phyloP scores from a whole-genome alignment of 2,329 filamentous ascomycete species.

The Phyllosticta ampelicida region DNA sequence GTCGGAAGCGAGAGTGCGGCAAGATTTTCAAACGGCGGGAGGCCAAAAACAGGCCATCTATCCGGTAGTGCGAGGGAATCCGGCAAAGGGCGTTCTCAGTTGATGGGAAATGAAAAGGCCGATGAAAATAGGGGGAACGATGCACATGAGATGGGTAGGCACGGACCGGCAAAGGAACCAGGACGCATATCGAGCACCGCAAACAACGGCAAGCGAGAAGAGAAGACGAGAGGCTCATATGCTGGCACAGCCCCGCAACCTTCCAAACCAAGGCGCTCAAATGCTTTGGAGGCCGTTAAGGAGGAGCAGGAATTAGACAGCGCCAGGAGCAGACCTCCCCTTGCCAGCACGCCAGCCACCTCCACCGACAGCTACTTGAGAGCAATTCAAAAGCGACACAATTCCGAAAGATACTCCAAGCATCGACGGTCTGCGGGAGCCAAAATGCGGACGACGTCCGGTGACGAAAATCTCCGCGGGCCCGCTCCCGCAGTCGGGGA shows the following conservation, averaged over 20 bases:
- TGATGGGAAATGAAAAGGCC: neutral
- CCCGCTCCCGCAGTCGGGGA: neutral
- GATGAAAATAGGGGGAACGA: neutral
- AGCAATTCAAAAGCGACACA: neutral
- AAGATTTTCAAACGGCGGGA: neutral
- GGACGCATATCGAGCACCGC: neutral
- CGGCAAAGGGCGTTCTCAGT: neutral
- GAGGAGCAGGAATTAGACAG: neutral
- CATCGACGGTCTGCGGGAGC: neutral
- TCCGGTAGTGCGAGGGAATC: neutral
- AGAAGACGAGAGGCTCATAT: neutral
- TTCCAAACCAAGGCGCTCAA: neutral
- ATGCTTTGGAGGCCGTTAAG: neutral
- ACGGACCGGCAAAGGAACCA: neutral
- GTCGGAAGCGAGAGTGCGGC: neutral
- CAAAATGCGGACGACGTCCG: neutral
- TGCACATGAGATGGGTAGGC: neutral
- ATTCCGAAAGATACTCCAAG: neutral
- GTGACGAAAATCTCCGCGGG: neutral
- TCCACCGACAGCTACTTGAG: neutral
- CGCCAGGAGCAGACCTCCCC: neutral
- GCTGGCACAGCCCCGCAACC: neutral
- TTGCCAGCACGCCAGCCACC: neutral
- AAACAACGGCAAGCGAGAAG: neutral
- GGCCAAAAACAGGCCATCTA: neutral